Evolutionary conservation across 495 filamentous ascomycete genomes (phyloP), one percentile per base, ranked within the genome.

Genomic region (Aspergillus steynii): DNA sequence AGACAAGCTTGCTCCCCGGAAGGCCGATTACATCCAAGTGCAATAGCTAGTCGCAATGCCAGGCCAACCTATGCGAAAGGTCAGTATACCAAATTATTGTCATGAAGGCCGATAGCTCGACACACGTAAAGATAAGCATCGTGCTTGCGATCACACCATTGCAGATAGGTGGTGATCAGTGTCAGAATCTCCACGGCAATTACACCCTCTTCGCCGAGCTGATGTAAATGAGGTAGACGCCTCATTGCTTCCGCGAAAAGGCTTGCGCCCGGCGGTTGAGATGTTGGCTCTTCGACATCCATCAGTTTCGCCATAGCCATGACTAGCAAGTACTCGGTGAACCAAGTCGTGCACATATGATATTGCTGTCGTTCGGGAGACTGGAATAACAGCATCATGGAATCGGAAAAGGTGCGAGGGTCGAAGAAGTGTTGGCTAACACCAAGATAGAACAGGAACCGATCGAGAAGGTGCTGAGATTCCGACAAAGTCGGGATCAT

Each of bases 251-350:
- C 62, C n/a, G 67, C 57, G 7, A 69, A 69, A 25, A 67, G 55
- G 25, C 54, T 61, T 5, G 67, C 56, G 0, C 67, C 67, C 2
- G 67, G 67, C 2, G 65, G 60, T n/a, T 63, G 64, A 12, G 56
- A 57, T 2, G 56, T 58, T 27, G 67, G 67, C 37, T 61, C 26
- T 37, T 63, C 58, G 1, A 67, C 67, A 32, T 69, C 61, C 59
- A 69, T 69, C 8, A 69, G 58, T 25, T 63, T 67, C 8, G 64
- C 65, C 67, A 69, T 69, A 14, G 65, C 67, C 67, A 69, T 69
- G 25, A 69, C 67, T 8, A 69, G 61, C 10, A 69, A 63, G 53
- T 69, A 69, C 58, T 69, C 62, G 1, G 65, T 63, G 25, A 67
- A 69, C 67, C 67, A 69, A 26, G 50, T 51, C 2, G 61, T 57